phyloP scores from a whole-genome alignment of 345 rosid genomes.

The Citrus unshiu region DNA sequence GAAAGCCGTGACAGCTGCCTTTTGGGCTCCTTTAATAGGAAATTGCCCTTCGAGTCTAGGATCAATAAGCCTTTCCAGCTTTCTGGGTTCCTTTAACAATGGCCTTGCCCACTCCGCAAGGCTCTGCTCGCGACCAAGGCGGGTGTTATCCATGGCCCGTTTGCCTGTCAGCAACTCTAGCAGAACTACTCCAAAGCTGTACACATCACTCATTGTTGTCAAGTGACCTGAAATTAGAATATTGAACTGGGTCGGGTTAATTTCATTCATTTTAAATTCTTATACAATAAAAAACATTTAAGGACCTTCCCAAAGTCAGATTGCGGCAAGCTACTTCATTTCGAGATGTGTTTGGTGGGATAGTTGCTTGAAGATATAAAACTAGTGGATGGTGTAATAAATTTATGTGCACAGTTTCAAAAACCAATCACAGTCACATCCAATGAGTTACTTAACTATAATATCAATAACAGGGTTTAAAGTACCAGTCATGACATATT shows the following conservation, averaged over 20 bases:
- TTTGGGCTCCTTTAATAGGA: slow-evolving; percentile 48
- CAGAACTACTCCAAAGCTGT: slow-evolving; percentile 72
- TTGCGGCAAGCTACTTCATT: not conserved
- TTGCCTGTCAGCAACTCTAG: slow-evolving; percentile 62
- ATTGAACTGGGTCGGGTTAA: slow-evolving; percentile 6
- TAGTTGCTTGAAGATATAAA: not conserved
- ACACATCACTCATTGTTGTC: slow-evolving; percentile 70
- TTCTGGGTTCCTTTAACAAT: slow-evolving; percentile 44
- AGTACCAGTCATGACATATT: slow-evolving; percentile 57
- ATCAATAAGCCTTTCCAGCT: slow-evolving; percentile 53
- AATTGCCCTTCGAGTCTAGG: slow-evolving; percentile 58
- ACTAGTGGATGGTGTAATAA: not conserved
- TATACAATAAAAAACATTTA: not conserved
- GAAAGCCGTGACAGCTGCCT: slow-evolving; percentile 50
- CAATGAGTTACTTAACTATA: not conserved
- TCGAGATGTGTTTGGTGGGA: not conserved
- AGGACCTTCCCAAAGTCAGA: not conserved
- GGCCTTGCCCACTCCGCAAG: slow-evolving; percentile 72
- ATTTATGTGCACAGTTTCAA: not conserved
- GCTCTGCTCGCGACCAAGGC: slow-evolving; percentile 46
- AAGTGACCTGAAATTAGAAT: slow-evolving; percentile 56
- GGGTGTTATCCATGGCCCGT: slow-evolving; percentile 49
- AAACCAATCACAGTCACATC: not conserved
- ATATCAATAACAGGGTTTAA: not conserved
- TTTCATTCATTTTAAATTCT: not conserved